Percentiles rank a stretch among this genome's conserved stretches.
phyloP scores from a whole-genome alignment of 306 rosid genomes.

The Citrullus amarus region DNA sequence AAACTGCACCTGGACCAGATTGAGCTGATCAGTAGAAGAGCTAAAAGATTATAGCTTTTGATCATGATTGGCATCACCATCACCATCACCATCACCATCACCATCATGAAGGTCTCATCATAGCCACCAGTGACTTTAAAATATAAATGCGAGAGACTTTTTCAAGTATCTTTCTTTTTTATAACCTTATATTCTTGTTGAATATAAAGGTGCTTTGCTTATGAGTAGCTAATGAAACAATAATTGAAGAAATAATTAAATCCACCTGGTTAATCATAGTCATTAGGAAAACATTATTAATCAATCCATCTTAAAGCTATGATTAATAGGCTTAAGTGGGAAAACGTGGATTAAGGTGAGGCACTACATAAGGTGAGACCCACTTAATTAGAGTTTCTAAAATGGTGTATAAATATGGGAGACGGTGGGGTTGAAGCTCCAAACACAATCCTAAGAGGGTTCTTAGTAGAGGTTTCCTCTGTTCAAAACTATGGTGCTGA shows the following conservation, averaged over 20 bases:
- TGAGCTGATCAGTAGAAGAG: background rate
- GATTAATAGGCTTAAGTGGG: constrained; percentile 6
- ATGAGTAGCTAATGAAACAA: constrained; percentile 13
- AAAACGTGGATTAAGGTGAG: constrained; percentile 12
- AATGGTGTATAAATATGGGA: background rate
- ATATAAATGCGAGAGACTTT: constrained; percentile 10
- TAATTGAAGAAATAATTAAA: constrained; percentile 9
- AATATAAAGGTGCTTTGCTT: constrained; percentile 9
- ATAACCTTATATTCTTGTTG: constrained; percentile 10
- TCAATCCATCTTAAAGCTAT: constrained; percentile 10
- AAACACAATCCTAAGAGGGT: background rate
- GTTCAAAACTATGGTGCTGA: constrained; percentile 32
- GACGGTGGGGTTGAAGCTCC: constrained; percentile 7
- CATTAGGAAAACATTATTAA: constrained; percentile 3
- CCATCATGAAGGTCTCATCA: constrained; percentile 13
- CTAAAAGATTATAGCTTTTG: background rate
- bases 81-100: constrained; percentile 9
- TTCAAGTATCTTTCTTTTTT: constrained; percentile 9
- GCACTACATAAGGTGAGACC: constrained; percentile 1
- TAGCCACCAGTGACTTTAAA: constrained; percentile 11
- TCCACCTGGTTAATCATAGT: constrained; percentile 8
- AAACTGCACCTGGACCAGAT: background rate
- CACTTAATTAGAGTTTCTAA: constrained; percentile 6
- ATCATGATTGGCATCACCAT: constrained; percentile 15
- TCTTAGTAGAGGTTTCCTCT: background rate